Base-by-base conservation (phyloP, 495 filamentous ascomycete species). In the Lineolata rhizophorae region DNA sequence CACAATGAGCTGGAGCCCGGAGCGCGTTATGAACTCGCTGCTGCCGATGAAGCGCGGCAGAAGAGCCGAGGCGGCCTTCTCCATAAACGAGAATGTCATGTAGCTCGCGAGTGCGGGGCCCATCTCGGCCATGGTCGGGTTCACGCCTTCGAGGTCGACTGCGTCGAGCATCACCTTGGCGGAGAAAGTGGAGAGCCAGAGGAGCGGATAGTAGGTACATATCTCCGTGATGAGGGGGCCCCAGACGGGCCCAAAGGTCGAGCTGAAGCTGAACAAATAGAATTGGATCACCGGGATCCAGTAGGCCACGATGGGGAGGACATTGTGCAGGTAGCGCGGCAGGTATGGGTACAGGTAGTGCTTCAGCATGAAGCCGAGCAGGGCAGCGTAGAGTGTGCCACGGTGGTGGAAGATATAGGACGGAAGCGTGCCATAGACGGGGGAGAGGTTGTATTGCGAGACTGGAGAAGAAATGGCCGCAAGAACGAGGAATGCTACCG, bases 341-440 rank as follows among this genome's bases (percentile, higher is more conserved):
- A 43, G 44, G 47, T 27, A 32, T 52, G 35, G 51, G 46, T 56
- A 46, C 35, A 68, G 45, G 41, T 55, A 39, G 38, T 65, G 45
- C 50, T 48, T 67, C 72, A 46, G 62, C 64, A 50, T 31, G 34
- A 48, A 70, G 75, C 36, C 75, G 66, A 33, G 51, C 18, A 74
- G 66, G 28, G 69, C 64, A 25, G 63, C 71, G 5, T 63, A 52
- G 35, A 63, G 65, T 27, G 77, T 60, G 13, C 76, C 60, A 42
- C 67, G 62, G 32, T 57, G 48, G 48, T 92, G 83, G 51, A 73
- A 74, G 43, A 72, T 60, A 8, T 67, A 62, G 1, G 80, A 50
- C 6, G 85, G 72, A 15, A 82, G 71, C 11, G 71, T 65, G 15
- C 85, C 85, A 54, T 90, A 95, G 14, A 84, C 75, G 2, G 85